Evolutionary conservation across 257 asterid species (phyloP).

Genomic region (Echites panduratus): DNA sequence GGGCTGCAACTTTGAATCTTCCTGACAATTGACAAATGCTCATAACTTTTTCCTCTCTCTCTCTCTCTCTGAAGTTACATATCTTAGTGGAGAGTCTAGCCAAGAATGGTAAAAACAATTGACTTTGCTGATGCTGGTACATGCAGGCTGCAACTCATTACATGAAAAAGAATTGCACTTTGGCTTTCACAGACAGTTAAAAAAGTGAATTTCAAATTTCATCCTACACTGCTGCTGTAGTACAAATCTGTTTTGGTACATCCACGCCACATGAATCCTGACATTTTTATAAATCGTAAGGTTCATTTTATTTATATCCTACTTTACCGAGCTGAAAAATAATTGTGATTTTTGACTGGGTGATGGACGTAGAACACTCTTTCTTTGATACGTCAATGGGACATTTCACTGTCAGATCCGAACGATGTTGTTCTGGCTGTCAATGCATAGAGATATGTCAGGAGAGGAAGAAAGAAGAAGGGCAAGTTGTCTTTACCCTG

Average conservation of each 20-base stretch:
- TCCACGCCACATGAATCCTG: background rate
- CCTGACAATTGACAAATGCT: background rate
- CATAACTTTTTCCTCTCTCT: background rate
- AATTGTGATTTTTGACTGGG: background rate
- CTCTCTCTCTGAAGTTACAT: background rate
- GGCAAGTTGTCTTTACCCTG: background rate
- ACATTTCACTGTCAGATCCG: background rate
- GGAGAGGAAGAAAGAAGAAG: background rate
- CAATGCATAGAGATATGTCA: background rate
- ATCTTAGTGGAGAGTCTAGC: background rate
- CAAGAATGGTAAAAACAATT: background rate
- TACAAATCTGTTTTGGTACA: background rate
- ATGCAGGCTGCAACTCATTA: background rate
- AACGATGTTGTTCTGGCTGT: background rate
- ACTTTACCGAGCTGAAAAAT: background rate
- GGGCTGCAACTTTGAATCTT: background rate
- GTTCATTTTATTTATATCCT: too few relatives aligned
- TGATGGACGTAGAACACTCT: background rate
- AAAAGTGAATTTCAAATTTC: background rate
- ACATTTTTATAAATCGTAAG: too few relatives aligned
- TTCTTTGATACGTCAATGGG: slow-evolving; percentile 7
- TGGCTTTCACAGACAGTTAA: background rate
- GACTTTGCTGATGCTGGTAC: background rate
- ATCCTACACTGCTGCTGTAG: background rate
- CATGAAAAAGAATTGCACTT: background rate